A percentile compares a stretch with the other conserved stretches of the same genome.
Conservation (phyloP, 2,329 filamentous ascomycete species). For the Uncinocarpus reesii region DNA sequence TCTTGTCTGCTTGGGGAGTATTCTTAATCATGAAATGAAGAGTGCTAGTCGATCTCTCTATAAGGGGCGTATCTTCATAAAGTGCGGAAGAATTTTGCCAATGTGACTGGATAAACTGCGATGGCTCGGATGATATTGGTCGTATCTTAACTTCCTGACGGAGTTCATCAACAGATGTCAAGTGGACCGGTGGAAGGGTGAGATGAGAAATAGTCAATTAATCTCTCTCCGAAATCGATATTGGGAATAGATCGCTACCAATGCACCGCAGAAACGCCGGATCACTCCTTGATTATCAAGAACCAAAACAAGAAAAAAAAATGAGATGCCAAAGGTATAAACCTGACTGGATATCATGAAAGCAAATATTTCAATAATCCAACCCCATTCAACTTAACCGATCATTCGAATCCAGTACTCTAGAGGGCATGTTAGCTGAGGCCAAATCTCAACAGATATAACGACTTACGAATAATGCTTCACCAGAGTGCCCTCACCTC, state of each 20-base stretch:
- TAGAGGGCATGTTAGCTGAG: constrained; percentile 19
- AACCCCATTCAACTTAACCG: constrained; percentile 20
- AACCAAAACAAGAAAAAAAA: neutral
- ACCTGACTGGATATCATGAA: neutral
- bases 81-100: too few species aligned
- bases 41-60: too few species aligned
- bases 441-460: constrained; percentile 7
- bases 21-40: too few species aligned
- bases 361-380: constrained; percentile 2
- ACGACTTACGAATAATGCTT: constrained; percentile 84
- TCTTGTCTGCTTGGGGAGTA: too few species aligned
- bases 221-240: neutral
- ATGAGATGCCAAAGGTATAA: neutral
- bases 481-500: constrained; percentile 80
- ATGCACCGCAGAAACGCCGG: constrained; percentile 4
- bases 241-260: neutral
- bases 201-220: constrained; percentile 1
- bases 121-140: neutral
- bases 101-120: neutral
- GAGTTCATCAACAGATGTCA: neutral
- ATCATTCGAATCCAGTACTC: constrained; percentile 38
- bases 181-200: neutral
- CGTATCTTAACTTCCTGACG: neutral
- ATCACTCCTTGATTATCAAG: neutral
- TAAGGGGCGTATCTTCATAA: too few species aligned